Conservation (phyloP, 2,329 filamentous ascomycete genomes). For the Emydomyces testavorans region DNA sequence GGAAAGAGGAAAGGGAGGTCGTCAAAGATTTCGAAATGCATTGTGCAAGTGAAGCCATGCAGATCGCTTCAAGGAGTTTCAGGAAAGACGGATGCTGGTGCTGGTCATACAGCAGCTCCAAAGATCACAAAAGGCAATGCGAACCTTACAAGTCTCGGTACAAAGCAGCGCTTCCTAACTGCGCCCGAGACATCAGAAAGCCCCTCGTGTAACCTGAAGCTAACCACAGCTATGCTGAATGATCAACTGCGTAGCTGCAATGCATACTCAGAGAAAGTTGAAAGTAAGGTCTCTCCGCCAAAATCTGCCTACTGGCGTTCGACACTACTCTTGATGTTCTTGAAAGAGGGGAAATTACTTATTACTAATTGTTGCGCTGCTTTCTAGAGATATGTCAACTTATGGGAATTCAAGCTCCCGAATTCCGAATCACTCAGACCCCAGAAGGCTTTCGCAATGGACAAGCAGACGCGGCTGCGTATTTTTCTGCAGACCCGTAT, state of each 20-base stretch:
- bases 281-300: not conserved
- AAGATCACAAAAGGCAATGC: not conserved
- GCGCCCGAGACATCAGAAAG: not conserved
- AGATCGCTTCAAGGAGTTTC: no score
- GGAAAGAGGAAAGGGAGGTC: no score
- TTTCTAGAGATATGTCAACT: constrained; percentile 20
- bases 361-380: not conserved
- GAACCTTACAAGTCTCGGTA: not conserved
- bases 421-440: constrained; percentile 15
- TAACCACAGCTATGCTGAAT: not conserved
- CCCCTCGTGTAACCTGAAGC: not conserved
- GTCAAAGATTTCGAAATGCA: no score
- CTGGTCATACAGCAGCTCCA: no score
- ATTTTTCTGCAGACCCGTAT: constrained; percentile 22
- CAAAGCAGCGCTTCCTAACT: not conserved
- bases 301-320: no score
- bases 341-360: no score
- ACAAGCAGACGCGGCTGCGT: constrained; percentile 17
- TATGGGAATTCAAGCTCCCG: constrained; percentile 19
- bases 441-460: constrained; percentile 13
- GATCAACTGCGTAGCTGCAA: not conserved
- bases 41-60: no score
- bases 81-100: no score
- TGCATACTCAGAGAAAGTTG: not conserved
- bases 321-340: no score